These are phyloP conservation scores for Cichorium intybus DNA, from an alignment of 140 eudicot genomes.

Conservation along the genomic window DNA sequence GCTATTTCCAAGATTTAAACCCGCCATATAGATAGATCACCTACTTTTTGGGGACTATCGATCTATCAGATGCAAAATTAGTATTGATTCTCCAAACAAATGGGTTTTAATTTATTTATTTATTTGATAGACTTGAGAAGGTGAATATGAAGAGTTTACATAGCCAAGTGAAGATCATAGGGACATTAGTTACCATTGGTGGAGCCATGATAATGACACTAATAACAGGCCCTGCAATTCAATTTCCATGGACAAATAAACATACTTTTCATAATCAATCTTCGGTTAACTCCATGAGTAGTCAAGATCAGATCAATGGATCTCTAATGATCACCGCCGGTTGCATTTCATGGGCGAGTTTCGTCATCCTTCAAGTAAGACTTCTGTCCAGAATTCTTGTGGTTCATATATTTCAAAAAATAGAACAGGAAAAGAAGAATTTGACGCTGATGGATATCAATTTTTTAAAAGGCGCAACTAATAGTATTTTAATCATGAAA, in stretches of 20 bases:
- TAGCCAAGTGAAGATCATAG: slow-evolving; percentile 56
- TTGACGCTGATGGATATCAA: neutral
- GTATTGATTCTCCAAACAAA: neutral
- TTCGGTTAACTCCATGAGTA: slow-evolving; percentile 2
- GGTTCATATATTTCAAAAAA: neutral
- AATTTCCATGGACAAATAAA: slow-evolving; percentile 52
- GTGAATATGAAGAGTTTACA: slow-evolving; percentile 39
- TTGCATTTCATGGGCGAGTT: slow-evolving; percentile 37
- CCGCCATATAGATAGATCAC: neutral
- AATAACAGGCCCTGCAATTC: slow-evolving; percentile 35
- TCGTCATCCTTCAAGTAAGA: slow-evolving; percentile 37
- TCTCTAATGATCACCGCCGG: slow-evolving; percentile 37
- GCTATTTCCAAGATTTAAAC: neutral
- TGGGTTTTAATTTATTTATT: neutral
- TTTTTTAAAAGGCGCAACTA: neutral
- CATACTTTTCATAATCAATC: slow-evolving; percentile 2
- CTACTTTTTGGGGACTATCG: neutral
- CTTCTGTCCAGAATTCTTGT: neutral
- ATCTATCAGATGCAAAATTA: neutral
- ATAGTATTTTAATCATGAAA: too few relatives aligned
- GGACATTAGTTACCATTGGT: slow-evolving; percentile 57
- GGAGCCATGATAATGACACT: slow-evolving; percentile 78
- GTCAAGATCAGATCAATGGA: slow-evolving; percentile 36
- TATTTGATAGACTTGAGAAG: slow-evolving; percentile 47
- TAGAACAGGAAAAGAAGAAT: neutral